Conservation (phyloP, 148 eudicot genomes). For the Arctostaphylos glauca region DNA sequence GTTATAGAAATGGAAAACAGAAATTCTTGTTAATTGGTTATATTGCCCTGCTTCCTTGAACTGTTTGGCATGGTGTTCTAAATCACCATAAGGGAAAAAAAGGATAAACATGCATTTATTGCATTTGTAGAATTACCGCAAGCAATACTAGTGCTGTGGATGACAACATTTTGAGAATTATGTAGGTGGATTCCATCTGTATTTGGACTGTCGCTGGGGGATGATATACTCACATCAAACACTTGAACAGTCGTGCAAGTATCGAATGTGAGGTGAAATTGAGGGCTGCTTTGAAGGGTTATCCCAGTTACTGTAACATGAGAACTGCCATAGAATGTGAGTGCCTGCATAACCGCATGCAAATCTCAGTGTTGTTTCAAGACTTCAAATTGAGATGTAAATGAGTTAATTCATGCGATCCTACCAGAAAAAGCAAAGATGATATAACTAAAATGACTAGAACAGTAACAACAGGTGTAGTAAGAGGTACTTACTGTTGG, state of each 20-base stretch:
- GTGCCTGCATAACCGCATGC: constrained; percentile 52
- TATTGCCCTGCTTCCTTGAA: neutral
- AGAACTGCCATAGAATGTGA: constrained; percentile 77
- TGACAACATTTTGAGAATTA: constrained; percentile 71
- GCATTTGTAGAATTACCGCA: constrained; percentile 52
- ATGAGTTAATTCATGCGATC: neutral
- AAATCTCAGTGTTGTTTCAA: neutral
- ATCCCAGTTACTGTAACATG: constrained; percentile 90
- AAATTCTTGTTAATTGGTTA: neutral
- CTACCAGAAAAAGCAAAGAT: neutral
- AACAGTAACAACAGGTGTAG: neutral
- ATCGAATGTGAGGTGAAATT: constrained; percentile 84
- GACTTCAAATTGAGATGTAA: neutral
- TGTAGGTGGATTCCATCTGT: constrained; percentile 95
- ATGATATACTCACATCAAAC: constrained; percentile 47
- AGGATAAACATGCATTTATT: neutral
- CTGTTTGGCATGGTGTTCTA: neutral
- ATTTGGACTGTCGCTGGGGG: constrained; percentile 90
- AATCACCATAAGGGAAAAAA: neutral
- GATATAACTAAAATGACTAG: neutral
- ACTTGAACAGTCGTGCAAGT: constrained; percentile 66
- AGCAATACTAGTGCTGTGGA: constrained; percentile 63
- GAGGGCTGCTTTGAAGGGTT: constrained; percentile 83
- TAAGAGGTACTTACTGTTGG: constrained; percentile 64
- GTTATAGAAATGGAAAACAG: neutral